Conservation (phyloP, 225 moss, liverwort and hornwort species). For the Climacium dendroides region DNA sequence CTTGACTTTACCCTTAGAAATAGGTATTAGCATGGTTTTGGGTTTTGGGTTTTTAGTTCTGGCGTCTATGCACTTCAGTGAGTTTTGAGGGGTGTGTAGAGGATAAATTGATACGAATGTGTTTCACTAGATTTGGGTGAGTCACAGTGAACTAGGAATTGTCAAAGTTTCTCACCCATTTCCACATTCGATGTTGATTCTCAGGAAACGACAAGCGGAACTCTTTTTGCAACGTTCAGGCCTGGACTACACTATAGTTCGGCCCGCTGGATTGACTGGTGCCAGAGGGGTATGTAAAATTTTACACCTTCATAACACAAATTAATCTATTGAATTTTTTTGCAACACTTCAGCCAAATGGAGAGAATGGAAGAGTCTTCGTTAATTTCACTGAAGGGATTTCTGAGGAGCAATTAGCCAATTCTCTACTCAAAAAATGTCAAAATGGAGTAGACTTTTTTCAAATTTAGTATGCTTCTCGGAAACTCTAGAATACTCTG, state of each 20-base stretch:
- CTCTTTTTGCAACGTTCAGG: constrained; percentile 88
- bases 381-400: background rate
- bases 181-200: background rate
- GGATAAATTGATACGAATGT: background rate
- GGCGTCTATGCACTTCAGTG: background rate
- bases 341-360: background rate
- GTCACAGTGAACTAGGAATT: background rate
- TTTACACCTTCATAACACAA: background rate
- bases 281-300: constrained; percentile 11
- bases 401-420: background rate
- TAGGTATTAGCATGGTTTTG: background rate
- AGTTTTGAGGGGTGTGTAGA: background rate
- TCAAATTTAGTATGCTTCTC: background rate
- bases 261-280: constrained; percentile 76
- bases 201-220: constrained; percentile 89
- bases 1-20: background rate
- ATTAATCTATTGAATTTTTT: background rate
- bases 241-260: constrained; percentile 76
- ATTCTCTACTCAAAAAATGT: background rate
- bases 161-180: background rate
- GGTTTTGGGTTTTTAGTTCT: background rate
- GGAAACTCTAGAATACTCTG: too few species aligned
- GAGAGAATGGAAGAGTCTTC: background rate
- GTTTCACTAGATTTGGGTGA: background rate
- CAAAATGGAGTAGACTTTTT: background rate